These are phyloP conservation scores for Penicillium ochrochloron DNA, from an alignment of 495 filamentous ascomycete genomes.

Conservation along the genomic window DNA sequence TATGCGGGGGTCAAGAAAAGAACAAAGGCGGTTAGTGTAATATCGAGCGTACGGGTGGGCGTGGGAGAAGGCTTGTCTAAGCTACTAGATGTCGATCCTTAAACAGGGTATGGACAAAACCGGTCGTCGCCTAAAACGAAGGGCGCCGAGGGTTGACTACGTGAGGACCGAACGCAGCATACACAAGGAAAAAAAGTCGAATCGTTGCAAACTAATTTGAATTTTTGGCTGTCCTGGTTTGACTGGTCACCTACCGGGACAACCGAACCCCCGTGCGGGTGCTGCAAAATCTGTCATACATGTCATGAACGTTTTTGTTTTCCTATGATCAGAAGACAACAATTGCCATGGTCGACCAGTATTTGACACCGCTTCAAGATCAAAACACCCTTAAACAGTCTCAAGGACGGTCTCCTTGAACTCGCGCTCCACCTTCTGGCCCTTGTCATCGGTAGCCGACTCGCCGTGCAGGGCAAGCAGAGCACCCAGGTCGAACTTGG, in stretches of 20 bases:
- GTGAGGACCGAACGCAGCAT: not conserved
- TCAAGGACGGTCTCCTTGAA: constrained; percentile 98
- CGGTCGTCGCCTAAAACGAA: not conserved
- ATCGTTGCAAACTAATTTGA: constrained; percentile 14
- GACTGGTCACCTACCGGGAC: constrained; percentile 5
- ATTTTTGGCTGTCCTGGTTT: constrained; percentile 12
- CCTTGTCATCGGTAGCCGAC: constrained; percentile 92
- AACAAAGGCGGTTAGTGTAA: not conserved
- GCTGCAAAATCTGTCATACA: constrained; percentile 31
- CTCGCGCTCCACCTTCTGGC: constrained; percentile 98
- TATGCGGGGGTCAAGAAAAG: not conserved
- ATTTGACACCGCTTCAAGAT: constrained; percentile 33
- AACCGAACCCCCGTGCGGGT: constrained; percentile 12
- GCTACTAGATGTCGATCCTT: not conserved
- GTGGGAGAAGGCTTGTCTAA: not conserved
- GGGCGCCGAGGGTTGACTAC: not conserved
- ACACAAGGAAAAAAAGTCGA: constrained; percentile 3
- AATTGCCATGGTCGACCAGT: constrained; percentile 35
- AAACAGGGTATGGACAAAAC: not conserved
- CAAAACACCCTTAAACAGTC: constrained; percentile 68
- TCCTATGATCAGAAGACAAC: constrained; percentile 37
- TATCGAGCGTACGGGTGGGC: not conserved
- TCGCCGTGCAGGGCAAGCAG: constrained; percentile 95
- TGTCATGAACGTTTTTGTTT: constrained; percentile 42
- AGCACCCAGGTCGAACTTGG: constrained; percentile 98